A percentile compares a stretch with the other conserved stretches of the same genome.
Evolutionary conservation across 768 basidiomycete species (phyloP).

Genomic region (Mycena rebaudengoi): DNA sequence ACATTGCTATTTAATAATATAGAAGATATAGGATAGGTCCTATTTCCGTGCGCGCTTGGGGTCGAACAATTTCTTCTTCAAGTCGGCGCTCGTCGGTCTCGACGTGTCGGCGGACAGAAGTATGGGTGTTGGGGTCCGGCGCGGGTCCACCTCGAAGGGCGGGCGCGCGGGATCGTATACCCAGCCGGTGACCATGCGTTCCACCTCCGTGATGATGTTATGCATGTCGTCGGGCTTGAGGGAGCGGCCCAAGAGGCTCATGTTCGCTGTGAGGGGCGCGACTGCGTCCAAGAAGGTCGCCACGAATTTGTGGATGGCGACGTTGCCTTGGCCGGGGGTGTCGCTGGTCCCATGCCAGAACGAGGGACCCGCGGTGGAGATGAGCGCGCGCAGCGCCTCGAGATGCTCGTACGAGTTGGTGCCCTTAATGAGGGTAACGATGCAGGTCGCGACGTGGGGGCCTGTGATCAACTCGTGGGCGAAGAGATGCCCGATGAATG

Average conservation of each 20-base stretch:
- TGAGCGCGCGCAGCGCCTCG: constrained; percentile 29
- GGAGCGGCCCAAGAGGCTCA: constrained; percentile 25
- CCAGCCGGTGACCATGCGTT: constrained; percentile 19
- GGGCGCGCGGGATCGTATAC: constrained; percentile 21
- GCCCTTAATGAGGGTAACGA: constrained; percentile 31
- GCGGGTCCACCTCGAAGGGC: not conserved
- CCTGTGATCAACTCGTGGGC: constrained; percentile 27
- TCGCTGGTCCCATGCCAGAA: constrained; percentile 32
- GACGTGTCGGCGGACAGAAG: not conserved
- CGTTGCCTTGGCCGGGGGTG: constrained; percentile 20
- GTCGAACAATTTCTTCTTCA: too few species aligned
- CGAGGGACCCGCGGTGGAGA: constrained; percentile 28
- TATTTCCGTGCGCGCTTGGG: too few species aligned
- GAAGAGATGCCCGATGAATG: constrained; percentile 41
- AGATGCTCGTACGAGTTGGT: constrained; percentile 38
- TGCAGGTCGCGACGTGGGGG: constrained; percentile 29
- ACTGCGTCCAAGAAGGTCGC: constrained; percentile 25
- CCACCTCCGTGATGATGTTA: constrained; percentile 18
- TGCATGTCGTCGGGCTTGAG: constrained; percentile 23
- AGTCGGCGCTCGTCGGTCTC: not conserved
- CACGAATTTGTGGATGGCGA: constrained; percentile 26
- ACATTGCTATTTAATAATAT: too few species aligned
- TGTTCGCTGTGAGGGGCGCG: constrained; percentile 22
- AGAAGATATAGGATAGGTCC: too few species aligned
- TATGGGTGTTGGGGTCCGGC: not conserved